These are phyloP conservation scores for Crotalaria pallida DNA, from an alignment of 306 rosid genomes.

Conservation along the genomic window DNA sequence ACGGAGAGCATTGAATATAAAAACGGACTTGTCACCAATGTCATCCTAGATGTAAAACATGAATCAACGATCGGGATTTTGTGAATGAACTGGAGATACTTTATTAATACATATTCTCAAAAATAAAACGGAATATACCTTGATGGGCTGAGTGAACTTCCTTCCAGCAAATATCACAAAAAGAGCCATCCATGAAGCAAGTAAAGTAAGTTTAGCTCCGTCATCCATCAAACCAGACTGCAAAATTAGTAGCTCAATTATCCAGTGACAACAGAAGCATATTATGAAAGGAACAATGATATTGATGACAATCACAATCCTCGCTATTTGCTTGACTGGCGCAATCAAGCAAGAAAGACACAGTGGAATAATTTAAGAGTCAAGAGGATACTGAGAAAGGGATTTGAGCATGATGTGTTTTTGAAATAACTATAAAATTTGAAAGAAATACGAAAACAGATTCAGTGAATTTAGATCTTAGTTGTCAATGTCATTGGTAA, in stretches of 20 bases:
- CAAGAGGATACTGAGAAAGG: neutral
- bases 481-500: neutral
- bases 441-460: neutral
- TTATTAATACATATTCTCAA: neutral
- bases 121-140: conserved; percentile 40
- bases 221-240: conserved; percentile 84
- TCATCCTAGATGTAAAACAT: conserved; percentile 56
- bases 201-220: conserved; percentile 56
- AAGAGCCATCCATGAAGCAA: conserved; percentile 71
- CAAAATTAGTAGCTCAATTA: conserved; percentile 18
- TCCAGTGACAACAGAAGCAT: conserved; percentile 2
- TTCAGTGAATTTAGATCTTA: neutral
- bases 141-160: conserved; percentile 84
- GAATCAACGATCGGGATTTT: conserved; percentile 15
- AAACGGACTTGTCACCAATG: conserved; percentile 90
- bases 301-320: neutral
- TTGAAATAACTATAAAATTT: neutral
- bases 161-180: conserved; percentile 81
- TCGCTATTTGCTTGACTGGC: neutral
- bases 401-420: neutral
- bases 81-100: neutral
- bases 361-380: neutral
- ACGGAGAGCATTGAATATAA: conserved; percentile 62
- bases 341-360: conserved; percentile 4
- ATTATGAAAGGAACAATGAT: neutral